These are phyloP conservation scores for Staphylotrichum tortipilum DNA, from an alignment of 495 filamentous ascomycete genomes.

Conservation along the genomic window DNA sequence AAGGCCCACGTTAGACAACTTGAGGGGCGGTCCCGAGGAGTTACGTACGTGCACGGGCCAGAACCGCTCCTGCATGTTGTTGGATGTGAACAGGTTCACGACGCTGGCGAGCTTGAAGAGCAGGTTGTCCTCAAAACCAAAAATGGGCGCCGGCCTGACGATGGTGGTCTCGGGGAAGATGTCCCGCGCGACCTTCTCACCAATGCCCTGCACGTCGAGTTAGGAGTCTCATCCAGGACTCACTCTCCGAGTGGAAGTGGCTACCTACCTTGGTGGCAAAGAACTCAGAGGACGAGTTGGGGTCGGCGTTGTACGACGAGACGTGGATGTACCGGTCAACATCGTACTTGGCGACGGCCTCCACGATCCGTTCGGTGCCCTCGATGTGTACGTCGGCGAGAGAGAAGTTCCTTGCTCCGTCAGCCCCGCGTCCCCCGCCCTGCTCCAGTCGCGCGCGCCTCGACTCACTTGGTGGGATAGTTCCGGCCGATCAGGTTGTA, in stretches of 20 bases:
- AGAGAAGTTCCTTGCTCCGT: constrained; percentile 69
- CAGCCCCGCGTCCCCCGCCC: constrained; percentile 14
- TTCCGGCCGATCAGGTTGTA: constrained; percentile 91
- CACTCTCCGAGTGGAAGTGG: not conserved
- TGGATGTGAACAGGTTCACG: constrained; percentile 75
- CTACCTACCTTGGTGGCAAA: constrained; percentile 72
- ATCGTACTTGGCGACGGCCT: constrained; percentile 97
- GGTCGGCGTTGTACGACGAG: constrained; percentile 85
- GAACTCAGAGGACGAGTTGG: constrained; percentile 73
- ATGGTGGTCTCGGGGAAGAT: constrained; percentile 99
- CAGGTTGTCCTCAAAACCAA: constrained; percentile 88
- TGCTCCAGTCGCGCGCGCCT: not conserved
- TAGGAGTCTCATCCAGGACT: not conserved
- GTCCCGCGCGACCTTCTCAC: constrained; percentile 71
- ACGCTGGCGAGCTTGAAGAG: constrained; percentile 74
- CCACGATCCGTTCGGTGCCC: constrained; percentile 87
- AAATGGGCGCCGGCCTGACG: constrained; percentile 88
- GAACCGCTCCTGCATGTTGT: constrained; percentile 84
- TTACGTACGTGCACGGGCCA: constrained; percentile 84
- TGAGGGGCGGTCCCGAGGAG: not conserved
- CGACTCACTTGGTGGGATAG: constrained; percentile 86
- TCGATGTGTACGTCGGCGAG: constrained; percentile 90
- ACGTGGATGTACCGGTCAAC: constrained; percentile 96
- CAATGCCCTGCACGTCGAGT: constrained; percentile 50
- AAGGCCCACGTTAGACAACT: constrained; percentile 16